These are phyloP conservation scores for Mycena latifolia DNA, from an alignment of 768 basidiomycete species.

Conservation along the genomic window DNA sequence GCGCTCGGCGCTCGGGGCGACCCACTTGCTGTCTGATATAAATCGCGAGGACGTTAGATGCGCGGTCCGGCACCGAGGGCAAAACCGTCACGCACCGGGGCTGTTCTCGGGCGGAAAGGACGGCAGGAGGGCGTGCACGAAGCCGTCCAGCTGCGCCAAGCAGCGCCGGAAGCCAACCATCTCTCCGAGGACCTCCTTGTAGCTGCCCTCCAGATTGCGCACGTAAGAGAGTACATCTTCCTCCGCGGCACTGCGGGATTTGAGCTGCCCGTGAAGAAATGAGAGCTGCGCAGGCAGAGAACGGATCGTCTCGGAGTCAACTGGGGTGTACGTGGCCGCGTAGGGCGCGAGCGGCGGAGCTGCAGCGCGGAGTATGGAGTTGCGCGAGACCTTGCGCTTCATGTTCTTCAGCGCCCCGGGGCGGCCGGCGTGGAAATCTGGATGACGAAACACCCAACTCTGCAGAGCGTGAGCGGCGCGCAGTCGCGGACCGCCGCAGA, in stretches of 20 bases:
- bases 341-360: slow-evolving; percentile 12
- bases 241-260: slow-evolving; percentile 58
- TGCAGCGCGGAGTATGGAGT: no score
- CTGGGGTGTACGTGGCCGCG: slow-evolving; percentile 41
- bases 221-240: slow-evolving; percentile 66
- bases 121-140: no score
- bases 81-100: no score
- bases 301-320: slow-evolving; percentile 48
- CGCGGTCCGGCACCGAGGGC: no score
- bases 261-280: slow-evolving; percentile 55
- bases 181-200: slow-evolving; percentile 76
- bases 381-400: slow-evolving; percentile 68
- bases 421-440: slow-evolving; percentile 53
- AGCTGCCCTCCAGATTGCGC: slow-evolving; percentile 69
- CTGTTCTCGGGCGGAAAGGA: no score
- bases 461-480: no score
- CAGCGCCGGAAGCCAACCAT: slow-evolving; percentile 79
- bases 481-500: no score
- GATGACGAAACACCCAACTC: slow-evolving; percentile 68
- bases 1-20: no score
- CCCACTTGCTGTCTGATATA: no score
- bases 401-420: slow-evolving; percentile 68
- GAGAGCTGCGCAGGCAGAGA: no score
- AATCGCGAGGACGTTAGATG: no score
- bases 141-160: slow-evolving; percentile 88